Conservation (phyloP, 768 basidiomycete genomes). For the Psilocybe tampanensis region DNA sequence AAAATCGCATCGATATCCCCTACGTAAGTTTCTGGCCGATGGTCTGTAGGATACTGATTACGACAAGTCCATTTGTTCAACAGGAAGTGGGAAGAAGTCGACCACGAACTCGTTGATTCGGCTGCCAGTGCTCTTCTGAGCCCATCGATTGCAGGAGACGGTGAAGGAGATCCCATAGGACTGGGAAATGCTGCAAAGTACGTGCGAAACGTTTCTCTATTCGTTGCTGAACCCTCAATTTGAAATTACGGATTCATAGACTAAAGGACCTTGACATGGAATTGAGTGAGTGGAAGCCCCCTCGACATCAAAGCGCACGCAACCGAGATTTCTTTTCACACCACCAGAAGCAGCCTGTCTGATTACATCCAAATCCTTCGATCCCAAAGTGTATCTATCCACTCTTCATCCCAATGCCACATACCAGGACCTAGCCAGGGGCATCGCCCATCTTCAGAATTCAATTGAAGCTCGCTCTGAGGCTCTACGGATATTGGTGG, state of each 20-base stretch:
- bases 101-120: constrained; percentile 81
- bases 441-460: constrained; percentile 70
- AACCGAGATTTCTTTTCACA: background rate
- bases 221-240: background rate
- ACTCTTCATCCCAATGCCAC: constrained; percentile 93
- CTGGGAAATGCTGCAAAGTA: constrained; percentile 68
- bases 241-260: constrained; percentile 35
- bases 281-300: constrained; percentile 55
- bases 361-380: constrained; percentile 92
- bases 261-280: constrained; percentile 74
- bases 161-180: constrained; percentile 78
- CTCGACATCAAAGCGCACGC: background rate
- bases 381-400: constrained; percentile 92
- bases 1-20: constrained; percentile 79
- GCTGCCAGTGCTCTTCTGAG: constrained; percentile 70
- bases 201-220: constrained; percentile 30
- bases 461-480: constrained; percentile 91
- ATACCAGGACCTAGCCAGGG: constrained; percentile 85
- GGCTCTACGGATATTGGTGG: constrained; percentile 92
- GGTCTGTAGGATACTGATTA: background rate
- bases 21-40: constrained; percentile 45
- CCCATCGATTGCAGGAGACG: constrained; percentile 50
- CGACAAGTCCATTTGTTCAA: background rate
- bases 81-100: constrained; percentile 90
- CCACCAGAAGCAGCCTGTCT: constrained; percentile 74